phyloP scores from a whole-genome alignment of 805 yeast species.

The Yarrowia keelungensis region DNA sequence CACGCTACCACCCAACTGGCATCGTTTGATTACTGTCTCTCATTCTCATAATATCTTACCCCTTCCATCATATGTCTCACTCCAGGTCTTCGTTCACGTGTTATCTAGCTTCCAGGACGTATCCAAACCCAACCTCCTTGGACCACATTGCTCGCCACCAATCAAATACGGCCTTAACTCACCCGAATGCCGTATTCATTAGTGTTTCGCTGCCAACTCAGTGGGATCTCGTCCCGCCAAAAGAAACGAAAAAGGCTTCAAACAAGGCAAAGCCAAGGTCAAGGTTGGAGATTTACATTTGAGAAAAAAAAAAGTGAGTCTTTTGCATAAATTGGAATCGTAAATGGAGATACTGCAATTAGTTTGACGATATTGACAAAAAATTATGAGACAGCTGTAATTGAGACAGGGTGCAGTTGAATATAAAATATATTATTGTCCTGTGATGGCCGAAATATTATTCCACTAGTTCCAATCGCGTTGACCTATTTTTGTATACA shows the following conservation, averaged over 20 bases:
- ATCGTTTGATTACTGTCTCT: slow-evolving; percentile 18
- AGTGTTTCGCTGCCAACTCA: not conserved
- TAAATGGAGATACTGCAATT: too few species aligned
- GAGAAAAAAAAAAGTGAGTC: not conserved
- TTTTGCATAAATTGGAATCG: slow-evolving; percentile 10
- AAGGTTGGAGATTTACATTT: slow-evolving; percentile 2
- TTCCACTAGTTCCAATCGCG: too few species aligned
- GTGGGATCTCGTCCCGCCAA: slow-evolving; percentile 1
- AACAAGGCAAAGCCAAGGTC: not conserved
- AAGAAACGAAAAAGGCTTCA: not conserved
- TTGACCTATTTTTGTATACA: too few species aligned
- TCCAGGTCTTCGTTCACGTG: too few species aligned
- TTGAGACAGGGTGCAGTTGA: too few species aligned
- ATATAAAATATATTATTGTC: too few species aligned
- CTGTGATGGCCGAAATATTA: too few species aligned
- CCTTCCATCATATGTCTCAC: not conserved
- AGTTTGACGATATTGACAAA: too few species aligned
- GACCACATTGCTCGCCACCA: not conserved
- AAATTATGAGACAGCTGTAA: too few species aligned
- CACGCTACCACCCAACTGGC: too few species aligned
- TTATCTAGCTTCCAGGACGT: not conserved
- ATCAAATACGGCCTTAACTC: slow-evolving; percentile 5
- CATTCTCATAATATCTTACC: not conserved
- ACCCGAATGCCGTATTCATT: not conserved
- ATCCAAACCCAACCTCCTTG: not conserved